phyloP scores from a whole-genome alignment of 1,284 basidiomycete species.

The Ustilago trichophora region DNA sequence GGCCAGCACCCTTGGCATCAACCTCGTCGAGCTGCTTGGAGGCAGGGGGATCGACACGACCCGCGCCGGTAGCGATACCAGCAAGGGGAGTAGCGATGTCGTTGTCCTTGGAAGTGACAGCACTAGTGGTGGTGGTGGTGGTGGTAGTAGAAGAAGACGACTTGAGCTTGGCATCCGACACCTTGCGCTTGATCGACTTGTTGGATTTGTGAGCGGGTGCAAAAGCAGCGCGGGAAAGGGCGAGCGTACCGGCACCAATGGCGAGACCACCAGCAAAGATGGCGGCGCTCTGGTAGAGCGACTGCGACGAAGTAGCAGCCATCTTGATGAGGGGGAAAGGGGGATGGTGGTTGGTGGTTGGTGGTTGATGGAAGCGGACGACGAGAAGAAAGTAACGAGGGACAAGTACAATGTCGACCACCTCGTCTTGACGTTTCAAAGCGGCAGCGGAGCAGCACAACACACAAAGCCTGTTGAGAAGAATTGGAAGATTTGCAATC shows the following conservation, averaged over 20 bases:
- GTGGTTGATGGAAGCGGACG: too few species aligned
- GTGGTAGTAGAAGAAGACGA: slow-evolving; percentile 8
- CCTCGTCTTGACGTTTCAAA: too few species aligned
- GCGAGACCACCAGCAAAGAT: slow-evolving; percentile 63
- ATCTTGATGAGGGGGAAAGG: slow-evolving; percentile 16
- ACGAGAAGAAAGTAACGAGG: not conserved
- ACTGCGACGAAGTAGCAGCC: slow-evolving; percentile 46
- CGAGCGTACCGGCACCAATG: slow-evolving; percentile 58
- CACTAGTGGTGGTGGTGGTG: slow-evolving; percentile 6
- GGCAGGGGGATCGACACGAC: slow-evolving; percentile 40
- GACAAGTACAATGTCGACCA: too few species aligned
- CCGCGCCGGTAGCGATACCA: slow-evolving; percentile 12
- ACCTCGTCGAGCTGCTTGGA: slow-evolving; percentile 52
- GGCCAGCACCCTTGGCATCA: slow-evolving; percentile 45
- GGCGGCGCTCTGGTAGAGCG: slow-evolving; percentile 55
- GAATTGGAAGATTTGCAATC: too few species aligned
- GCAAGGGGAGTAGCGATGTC: slow-evolving; percentile 15
- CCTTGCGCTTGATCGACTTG: slow-evolving; percentile 55
- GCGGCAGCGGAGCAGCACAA: too few species aligned
- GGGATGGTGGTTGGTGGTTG: slow-evolving; percentile 7
- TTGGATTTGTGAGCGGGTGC: slow-evolving; percentile 55
- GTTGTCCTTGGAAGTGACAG: slow-evolving; percentile 36
- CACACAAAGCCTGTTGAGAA: too few species aligned
- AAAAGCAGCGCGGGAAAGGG: slow-evolving; percentile 53
- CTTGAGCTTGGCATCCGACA: slow-evolving; percentile 43